phyloP scores from a whole-genome alignment of 805 yeast genomes.

The Myxozyma neglecta region DNA sequence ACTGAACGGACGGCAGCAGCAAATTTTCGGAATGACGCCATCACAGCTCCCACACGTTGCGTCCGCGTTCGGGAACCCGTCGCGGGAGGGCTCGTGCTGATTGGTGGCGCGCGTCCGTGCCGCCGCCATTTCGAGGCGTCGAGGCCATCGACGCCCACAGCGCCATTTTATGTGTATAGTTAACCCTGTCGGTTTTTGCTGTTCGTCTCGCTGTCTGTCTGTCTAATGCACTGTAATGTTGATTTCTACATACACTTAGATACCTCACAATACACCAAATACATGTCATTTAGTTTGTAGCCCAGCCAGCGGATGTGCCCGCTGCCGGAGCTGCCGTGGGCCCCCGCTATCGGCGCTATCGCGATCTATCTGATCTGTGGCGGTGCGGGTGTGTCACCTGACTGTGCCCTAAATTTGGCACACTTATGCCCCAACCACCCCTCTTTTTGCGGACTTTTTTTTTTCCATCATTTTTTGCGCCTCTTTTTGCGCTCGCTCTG shows the following conservation, averaged over 20 bases:
- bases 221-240: too few relatives aligned
- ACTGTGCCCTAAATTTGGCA: neutral
- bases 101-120: constrained; percentile 17
- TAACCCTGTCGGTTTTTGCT: neutral
- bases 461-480: constrained; percentile 8
- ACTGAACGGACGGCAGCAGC: too few relatives aligned
- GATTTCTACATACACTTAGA: too few relatives aligned
- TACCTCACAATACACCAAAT: too few relatives aligned
- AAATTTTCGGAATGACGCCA: neutral
- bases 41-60: constrained; percentile 3
- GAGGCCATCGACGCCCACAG: constrained; percentile 8
- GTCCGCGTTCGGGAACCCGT: constrained; percentile 2
- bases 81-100: constrained; percentile 5
- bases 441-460: neutral
- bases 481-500: too few relatives aligned
- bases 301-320: neutral
- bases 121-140: constrained; percentile 11
- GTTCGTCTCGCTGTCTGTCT: neutral
- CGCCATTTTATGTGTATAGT: neutral
- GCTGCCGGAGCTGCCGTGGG: neutral
- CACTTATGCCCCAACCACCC: constrained; percentile 1
- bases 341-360: neutral
- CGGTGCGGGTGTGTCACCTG: constrained; percentile 11
- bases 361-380: constrained; percentile 9
- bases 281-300: too few relatives aligned